Percentiles rank a stretch among this genome's conserved stretches.
These are phyloP conservation scores for Pestalotiopsis sp. DNA, from an alignment of 2,329 filamentous ascomycete species.

Conservation along the genomic window DNA sequence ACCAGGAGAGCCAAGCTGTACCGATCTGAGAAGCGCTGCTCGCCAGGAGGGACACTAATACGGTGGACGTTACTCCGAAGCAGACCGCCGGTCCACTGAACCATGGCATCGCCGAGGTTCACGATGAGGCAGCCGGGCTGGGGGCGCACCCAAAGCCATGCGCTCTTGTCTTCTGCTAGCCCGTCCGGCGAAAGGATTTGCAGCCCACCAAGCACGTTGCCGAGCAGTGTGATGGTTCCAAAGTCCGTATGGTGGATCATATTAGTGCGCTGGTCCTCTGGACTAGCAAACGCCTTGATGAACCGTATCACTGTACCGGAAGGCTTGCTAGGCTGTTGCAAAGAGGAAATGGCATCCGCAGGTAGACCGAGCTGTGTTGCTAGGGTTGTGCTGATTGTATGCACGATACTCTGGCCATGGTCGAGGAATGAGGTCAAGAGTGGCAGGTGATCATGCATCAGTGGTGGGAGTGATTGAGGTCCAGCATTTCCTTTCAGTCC, in stretches of 20 bases:
- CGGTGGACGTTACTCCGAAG: constrained; percentile 30
- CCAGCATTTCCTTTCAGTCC: constrained; percentile 28
- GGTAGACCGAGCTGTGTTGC: constrained; percentile 29
- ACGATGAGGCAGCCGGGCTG: constrained; percentile 26
- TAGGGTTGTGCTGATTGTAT: constrained; percentile 23
- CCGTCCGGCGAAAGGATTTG: constrained; percentile 33
- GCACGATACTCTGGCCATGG: constrained; percentile 20
- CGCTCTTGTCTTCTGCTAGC: constrained; percentile 12
- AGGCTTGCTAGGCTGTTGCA: constrained; percentile 25
- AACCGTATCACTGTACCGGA: constrained; percentile 28
- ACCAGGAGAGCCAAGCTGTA: constrained; percentile 21
- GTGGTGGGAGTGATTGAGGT: constrained; percentile 18
- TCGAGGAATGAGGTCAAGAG: constrained; percentile 18
- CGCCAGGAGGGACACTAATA: constrained; percentile 18
- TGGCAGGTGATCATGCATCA: constrained; percentile 10
- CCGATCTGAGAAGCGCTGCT: constrained; percentile 23
- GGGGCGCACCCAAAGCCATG: constrained; percentile 26
- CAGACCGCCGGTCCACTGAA: constrained; percentile 25
- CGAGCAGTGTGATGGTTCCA: constrained; percentile 38
- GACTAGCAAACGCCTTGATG: constrained; percentile 23
- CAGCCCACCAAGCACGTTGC: constrained; percentile 37
- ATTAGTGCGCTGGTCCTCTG: constrained; percentile 22
- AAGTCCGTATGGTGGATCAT: constrained; percentile 39
- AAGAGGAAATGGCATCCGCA: constrained; percentile 25
- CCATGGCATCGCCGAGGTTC: constrained; percentile 25